Evolutionary conservation across 495 filamentous ascomycete genomes (phyloP), one percentile per base, ranked within the genome.

Genomic region (Aeminium ludgeri): DNA sequence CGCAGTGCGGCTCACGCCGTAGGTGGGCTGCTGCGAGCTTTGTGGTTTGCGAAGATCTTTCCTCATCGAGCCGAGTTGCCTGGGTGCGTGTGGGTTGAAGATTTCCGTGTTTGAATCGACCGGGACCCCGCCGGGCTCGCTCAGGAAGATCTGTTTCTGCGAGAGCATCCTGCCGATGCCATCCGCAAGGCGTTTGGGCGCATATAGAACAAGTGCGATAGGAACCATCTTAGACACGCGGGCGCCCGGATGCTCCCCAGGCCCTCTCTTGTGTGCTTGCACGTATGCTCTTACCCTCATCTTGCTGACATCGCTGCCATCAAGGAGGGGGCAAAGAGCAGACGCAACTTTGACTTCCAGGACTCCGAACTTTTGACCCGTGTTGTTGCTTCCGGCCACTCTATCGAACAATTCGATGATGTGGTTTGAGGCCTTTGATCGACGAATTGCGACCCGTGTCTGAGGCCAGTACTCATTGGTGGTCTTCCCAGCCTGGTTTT

Each of bases 171-270:
- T 71, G 2, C 81, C 89, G 30, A 94, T 66, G 4, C 61, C 49
- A 2, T 55, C 54, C 15, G 71, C 76, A 40, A 67, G 67, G 46
- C 74, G 78, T 11, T 74, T 65, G n/a, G 78, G 75, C 0, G 83
- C 85, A 51, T 91, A 94, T 1, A 96, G 50, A 51, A 80, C 80
- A 38, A 94, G 60, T 6, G 75, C 74, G 10, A 82, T 61, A 10
- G 62, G 61, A 34, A 78, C 72, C 2, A 62, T 47, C 3, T 55
- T 45, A 1, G 73, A 74, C 18, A 65, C 65, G 4, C 59, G 56
- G 0, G 67, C 62, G 37, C 78, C 73, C 2, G 70, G 61, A 20
- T 60, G 51, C 51, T 92, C 80, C 29, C 60, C 63, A 0, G 55
- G 55, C 13, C 61, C 45, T 38, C 70, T 75, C 25, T 62, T 69